Evolutionary conservation across 2,329 filamentous ascomycete genomes (phyloP).

Genomic region (Arachnopeziza araneosa): DNA sequence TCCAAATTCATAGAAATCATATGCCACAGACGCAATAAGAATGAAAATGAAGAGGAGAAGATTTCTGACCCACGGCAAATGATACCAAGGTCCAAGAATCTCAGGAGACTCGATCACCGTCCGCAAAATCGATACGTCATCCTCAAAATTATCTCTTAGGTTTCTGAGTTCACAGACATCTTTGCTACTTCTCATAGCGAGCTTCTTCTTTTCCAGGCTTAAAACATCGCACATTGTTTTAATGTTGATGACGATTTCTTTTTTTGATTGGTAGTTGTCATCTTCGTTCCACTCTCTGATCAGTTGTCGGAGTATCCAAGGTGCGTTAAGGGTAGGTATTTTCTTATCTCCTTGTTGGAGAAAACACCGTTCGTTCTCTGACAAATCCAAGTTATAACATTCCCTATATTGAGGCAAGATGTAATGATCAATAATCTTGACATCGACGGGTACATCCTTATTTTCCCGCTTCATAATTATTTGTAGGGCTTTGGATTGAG

Average conservation of each 20-base stretch:
- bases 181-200: neutral
- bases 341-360: neutral
- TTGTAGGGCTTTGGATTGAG: neutral
- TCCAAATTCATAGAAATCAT: neutral
- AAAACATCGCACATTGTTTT: neutral
- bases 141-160: neutral
- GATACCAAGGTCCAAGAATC: slow-evolving; percentile 8
- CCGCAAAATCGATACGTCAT: slow-evolving; percentile 5
- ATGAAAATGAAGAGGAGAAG: neutral
- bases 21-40: neutral
- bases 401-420: neutral
- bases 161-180: too few species aligned
- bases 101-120: slow-evolving; percentile 8
- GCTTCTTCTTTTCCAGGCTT: neutral
- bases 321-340: slow-evolving; percentile 2
- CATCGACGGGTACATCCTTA: slow-evolving; percentile 2
- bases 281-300: slow-evolving; percentile 1
- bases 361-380: neutral
- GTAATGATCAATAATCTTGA: slow-evolving; percentile 9
- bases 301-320: slow-evolving; percentile 8
- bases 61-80: slow-evolving; percentile 3
- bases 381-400: slow-evolving; percentile 3
- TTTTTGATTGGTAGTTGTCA: neutral
- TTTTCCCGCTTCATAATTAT: slow-evolving; percentile 3
- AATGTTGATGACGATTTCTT: neutral